Base-by-base conservation (phyloP, 2,329 filamentous ascomycete species). In the Diplocarpon mali region DNA sequence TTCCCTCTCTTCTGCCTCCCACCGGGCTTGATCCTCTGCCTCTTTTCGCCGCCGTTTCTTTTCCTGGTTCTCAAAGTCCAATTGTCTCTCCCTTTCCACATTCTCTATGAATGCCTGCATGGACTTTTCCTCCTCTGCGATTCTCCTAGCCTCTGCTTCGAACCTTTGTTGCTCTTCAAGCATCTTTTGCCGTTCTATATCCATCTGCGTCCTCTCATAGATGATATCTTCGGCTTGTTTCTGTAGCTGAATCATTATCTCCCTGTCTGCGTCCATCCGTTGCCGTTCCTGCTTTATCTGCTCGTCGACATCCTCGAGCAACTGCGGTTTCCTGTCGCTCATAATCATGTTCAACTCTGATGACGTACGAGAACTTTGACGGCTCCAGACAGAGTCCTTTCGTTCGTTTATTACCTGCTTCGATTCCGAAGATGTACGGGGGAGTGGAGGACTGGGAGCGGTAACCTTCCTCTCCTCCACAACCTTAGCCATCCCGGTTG, bases 61-160 rank as follows among this genome's bases (percentile, higher is more conserved):
- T n/a, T 35, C 34, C 31, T 40, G 36, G 12, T 45, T 45, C 37
- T 45, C 42, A 17, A 36, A 6, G 15, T 45, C 44, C 20, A 40
- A 14, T 27, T 31, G 13, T 11, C 44, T 30, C 10, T 41, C 38
- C 16, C 32, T 37, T 40, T 45, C 38, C 27, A 41, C 34, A 16
- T 37, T 41, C 34, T 41, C 44, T 15, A 38, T 34, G 28, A 41
- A 45, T 13, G 27, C 37, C n/a, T 20, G 14, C 44, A 38, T 41
- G 3, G 42, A 32, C n/a, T 36, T 38, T 17, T 35, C 43, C 29
- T 45, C 43, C n/a, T 45, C 44, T 20, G 42, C 37, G 20, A 45
- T 45, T 8, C 36, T 20, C 15, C 38, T 30, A 27, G 42, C 42
- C 39, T 45, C 42, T 8, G 34, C 35, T 16, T 41, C 38, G 15